Conservation (phyloP, 257 asterid species). For the Buddleja alternifolia region DNA sequence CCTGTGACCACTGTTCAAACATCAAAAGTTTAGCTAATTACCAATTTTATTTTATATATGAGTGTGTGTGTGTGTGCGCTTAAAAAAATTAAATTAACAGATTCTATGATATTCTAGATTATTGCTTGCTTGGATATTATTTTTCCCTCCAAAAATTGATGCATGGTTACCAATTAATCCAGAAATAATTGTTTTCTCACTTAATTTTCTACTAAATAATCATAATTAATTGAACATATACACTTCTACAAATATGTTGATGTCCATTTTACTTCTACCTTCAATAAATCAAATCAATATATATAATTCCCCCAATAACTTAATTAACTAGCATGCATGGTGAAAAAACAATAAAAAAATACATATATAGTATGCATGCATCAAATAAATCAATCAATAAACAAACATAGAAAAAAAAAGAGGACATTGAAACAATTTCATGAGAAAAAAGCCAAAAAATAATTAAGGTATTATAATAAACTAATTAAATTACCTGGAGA, state of each 20-base stretch:
- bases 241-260: slow-evolving; percentile 14
- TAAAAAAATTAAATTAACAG: no score
- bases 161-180: no score
- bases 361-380: no score
- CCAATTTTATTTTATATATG: not conserved
- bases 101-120: no score
- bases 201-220: no score
- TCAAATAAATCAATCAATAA: no score
- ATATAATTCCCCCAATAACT: not conserved
- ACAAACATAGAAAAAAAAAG: no score
- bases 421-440: no score
- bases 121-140: not conserved
- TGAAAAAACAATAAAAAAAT: not conserved
- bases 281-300: not conserved
- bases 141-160: no score
- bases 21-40: not conserved
- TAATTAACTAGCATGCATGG: not conserved
- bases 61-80: no score
- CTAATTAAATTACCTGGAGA: slow-evolving; percentile 60
- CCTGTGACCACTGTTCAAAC: slow-evolving; percentile 24
- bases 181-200: no score
- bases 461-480: not conserved
- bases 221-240: not conserved
- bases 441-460: not conserved
- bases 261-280: slow-evolving; percentile 17